Base-by-base conservation (phyloP, 148 eudicot genomes). In the Pharnaceum exiguum region DNA sequence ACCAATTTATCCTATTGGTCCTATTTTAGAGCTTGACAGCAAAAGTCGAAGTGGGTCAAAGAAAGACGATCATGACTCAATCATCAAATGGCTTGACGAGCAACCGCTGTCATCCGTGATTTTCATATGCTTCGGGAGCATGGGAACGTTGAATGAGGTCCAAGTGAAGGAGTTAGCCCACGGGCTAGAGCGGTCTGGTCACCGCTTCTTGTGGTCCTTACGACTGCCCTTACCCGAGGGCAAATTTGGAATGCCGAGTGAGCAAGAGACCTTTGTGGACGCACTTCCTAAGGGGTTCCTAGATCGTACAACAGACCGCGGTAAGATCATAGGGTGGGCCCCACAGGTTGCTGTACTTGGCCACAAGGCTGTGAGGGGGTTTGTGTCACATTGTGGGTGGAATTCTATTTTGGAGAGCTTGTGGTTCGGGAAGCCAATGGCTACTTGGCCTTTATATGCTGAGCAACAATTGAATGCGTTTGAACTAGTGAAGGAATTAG, bases 351-450 rank as follows among this genome's bases (percentile, higher is more conserved):
- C 51, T 9, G 59, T 69, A 8, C 30, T 75, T 38, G 52, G 43
- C 18, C 77, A 72, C 18, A 18, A 33, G 26, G 40, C 72, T 1
- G 49, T 72, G 16, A 68, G 77, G 2, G 72, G 66, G 12, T 67
- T 72, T 8, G 71, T 70, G 39, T 56, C 73, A 3, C 81, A 76
- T 16, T 80, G 82, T 24, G 85, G 77, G 39, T 73, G 77, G 77
- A 73, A 73, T 51, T 71, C 71, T 16, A 48, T 46, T 18, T 30
- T 71, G 10, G 75, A 71, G 61, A 64, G 67, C 0, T 40, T 72
- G 0, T 21, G 44, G 3, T 55, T 49, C 0, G 71, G 71, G 7
- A 67, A 60, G 16, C 74, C 79, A 5, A 54, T 75, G 53, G 40
- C 67, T 19, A 69, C 62, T 3, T 75, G 79, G 72, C 75, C 72